Base-by-base conservation (phyloP, 2,329 filamentous ascomycete genomes). In the Metarhizium rileyi region DNA sequence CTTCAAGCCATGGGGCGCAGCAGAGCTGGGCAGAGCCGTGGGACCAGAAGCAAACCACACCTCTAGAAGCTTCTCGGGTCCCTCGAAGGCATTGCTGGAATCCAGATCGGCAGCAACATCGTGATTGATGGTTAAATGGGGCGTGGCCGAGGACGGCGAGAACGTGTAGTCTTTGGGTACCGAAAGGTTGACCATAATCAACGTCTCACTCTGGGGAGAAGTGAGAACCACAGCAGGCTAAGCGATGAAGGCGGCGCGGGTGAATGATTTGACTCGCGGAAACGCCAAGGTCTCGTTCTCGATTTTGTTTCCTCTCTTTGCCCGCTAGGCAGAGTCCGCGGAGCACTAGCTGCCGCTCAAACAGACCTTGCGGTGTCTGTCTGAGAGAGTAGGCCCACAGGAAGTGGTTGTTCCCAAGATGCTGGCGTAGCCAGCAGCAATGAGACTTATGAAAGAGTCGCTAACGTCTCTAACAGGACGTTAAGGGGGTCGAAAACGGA, bases 381-480 rank as follows among this genome's bases (percentile, higher is more conserved):
- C 83, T 87, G 87, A 90, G 87, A 90, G 86, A 93, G 88, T 90
- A 93, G 89, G 87, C 89, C 88, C 89, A 93, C 86, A 81, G 79
- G 77, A 79, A 57, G 75, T 78, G 76, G 73, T 74, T 71, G 69
- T 69, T 70, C 62, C 60, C 64, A 70, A 70, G 75, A 78, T 80
- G 87, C 86, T 91, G 87, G 89, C 87, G 80, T 80, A 86, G 86
- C 87, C 87, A 90, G 86, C 86, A 81, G 78, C 81, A 87, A 77
- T 78, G 62, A 58, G 67, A 57, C 51, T 57, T 51, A 55, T 57
- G 56, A 56, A 63, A 61, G 58, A 60, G 59, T 53, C 57, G 61
- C 59, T 63, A 81, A 82, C 80, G 81, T 79, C 84, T 77, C 77
- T 76, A 72, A 63, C 70, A 72, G 76, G 77, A 82, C 84, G 86